These are phyloP conservation scores for Cucumis sativus DNA, from an alignment of 306 rosid species.

Conservation along the genomic window Cucumber_9930_V3 NC_026655.2:20518501-20519000, in stretches of 20 bases:
- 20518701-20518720: no score
- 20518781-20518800: background rate
- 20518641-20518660: no score
- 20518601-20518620: background rate
- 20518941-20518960: constrained; percentile 78
- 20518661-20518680: no score
- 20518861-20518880: constrained; percentile 66
- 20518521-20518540: no score
- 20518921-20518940: constrained; percentile 75
- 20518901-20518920: constrained; percentile 46
- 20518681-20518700: no score
- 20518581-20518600: background rate
- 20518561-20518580: background rate
- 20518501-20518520: background rate
- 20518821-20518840: constrained; percentile 65
- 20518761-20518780: background rate
- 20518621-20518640: no score
- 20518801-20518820: constrained; percentile 16
- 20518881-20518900: constrained; percentile 53
- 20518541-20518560: background rate
- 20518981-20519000: constrained; percentile 72
- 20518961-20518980: constrained; percentile 99
- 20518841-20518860: constrained; percentile 60
- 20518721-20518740: no score
- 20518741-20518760: no score